Percentiles rank a stretch among this genome's conserved stretches.
phyloP scores from a whole-genome alignment of 2,329 filamentous ascomycete species.

The Pseudogymnoascus sp. region DNA sequence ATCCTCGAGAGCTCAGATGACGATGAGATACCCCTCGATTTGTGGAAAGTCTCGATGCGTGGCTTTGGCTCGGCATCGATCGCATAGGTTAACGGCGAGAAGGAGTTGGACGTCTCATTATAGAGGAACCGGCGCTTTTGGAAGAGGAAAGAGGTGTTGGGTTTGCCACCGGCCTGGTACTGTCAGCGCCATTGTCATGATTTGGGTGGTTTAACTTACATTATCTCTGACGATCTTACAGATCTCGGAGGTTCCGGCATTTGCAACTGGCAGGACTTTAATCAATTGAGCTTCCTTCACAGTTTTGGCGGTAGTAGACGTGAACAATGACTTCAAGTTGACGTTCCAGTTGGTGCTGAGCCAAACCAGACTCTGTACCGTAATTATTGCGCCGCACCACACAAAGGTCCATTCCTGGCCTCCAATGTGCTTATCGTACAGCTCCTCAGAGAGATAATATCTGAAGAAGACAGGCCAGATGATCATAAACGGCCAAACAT shows the following conservation, averaged over 20 bases:
- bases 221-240: slow-evolving; percentile 71
- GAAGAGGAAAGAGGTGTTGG: slow-evolving; percentile 82
- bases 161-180: slow-evolving; percentile 57
- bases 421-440: slow-evolving; percentile 84
- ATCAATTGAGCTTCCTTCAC: slow-evolving; percentile 73
- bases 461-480: slow-evolving; percentile 88
- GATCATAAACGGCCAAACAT: slow-evolving; percentile 87
- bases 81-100: slow-evolving; percentile 71
- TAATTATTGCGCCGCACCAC: slow-evolving; percentile 81
- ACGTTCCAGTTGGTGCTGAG: slow-evolving; percentile 98
- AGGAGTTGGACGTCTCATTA: slow-evolving; percentile 60
- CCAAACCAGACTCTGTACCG: slow-evolving; percentile 81
- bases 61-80: slow-evolving; percentile 84
- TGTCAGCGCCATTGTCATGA: slow-evolving; percentile 16
- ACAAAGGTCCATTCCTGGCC: slow-evolving; percentile 98
- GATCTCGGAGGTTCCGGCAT: slow-evolving; percentile 83
- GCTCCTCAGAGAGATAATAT: slow-evolving; percentile 72
- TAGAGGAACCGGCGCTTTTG: slow-evolving; percentile 97
- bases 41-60: slow-evolving; percentile 66
- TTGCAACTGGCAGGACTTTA: slow-evolving; percentile 83
- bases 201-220: slow-evolving; percentile 31
- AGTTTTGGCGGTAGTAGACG: slow-evolving; percentile 58
- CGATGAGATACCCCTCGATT: slow-evolving; percentile 64
- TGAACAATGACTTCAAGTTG: slow-evolving; percentile 73
- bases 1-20: slow-evolving; percentile 69